Percentiles rank a stretch among this genome's conserved stretches.
phyloP scores from a whole-genome alignment of 176 grass and related monocot species.

The Stipa capillata region DNA sequence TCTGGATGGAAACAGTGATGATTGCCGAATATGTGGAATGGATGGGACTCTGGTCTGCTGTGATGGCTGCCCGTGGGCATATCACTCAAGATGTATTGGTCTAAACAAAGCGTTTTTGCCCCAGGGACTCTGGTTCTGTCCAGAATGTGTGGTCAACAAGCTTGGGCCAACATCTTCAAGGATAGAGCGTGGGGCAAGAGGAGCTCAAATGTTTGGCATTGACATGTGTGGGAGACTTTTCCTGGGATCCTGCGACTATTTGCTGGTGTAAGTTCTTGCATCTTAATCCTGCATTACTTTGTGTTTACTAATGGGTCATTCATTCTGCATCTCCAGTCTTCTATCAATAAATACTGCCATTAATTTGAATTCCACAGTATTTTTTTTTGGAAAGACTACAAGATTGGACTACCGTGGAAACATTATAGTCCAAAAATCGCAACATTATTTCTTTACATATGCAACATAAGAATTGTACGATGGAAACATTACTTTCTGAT shows the following conservation, averaged over 20 bases:
- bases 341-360: background rate
- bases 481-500: no score
- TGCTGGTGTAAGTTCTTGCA: constrained; percentile 83
- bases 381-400: background rate
- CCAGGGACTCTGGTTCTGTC: constrained; percentile 76
- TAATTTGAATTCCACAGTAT: background rate
- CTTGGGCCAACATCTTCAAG: constrained; percentile 59
- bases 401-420: no score
- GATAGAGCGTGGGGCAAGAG: constrained; percentile 74
- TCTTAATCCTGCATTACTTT: background rate
- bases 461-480: no score
- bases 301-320: background rate
- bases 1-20: constrained; percentile 90
- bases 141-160: constrained; percentile 81
- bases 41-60: constrained; percentile 97
- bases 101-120: constrained; percentile 80
- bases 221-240: constrained; percentile 67
- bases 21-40: constrained; percentile 93
- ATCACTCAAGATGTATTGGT: constrained; percentile 98
- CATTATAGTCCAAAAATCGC: no score
- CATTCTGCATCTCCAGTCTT: background rate
- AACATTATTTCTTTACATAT: no score
- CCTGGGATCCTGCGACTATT: constrained; percentile 85
- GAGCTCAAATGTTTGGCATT: constrained; percentile 68
- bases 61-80: constrained; percentile 89